Evolutionary conservation across 306 rosid genomes (phyloP), one percentile per base, ranked within the genome.

Genomic region (Vicia sativa): DNA sequence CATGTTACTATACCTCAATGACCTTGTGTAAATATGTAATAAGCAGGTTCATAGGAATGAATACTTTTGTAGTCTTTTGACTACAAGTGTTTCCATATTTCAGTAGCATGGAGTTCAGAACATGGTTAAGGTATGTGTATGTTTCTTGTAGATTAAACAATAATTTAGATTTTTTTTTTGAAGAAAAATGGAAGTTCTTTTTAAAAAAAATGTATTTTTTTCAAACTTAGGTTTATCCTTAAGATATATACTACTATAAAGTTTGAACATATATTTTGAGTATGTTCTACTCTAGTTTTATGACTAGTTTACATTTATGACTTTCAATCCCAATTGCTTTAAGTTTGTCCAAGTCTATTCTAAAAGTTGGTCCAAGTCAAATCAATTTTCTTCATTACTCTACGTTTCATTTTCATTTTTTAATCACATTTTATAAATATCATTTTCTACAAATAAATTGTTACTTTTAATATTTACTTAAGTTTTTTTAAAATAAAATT

Each of bases 321-420:
- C 6, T 60, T 59, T 1, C 13, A 65, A 52, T 21, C 7, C 21
- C 11, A 25, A 12, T 25, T 55, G 39, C 38, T 12, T 55, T 26
- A 55, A 28, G 39, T 26, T 28, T 28, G 39, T 55, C 62, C 37
- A 55, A 55, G 62, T 55, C 62, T 26, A 55, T 13, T 26, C 62
- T 26, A 26, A 55, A 26, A 16, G 63, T 19, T 71, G 26, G 82
- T 72, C 82, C 23, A 42, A 59, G 74, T 78, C 78, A 66, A 77
- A 65, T 60, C 21, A 59, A 26, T 49, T 11, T 41, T 65, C 41
- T 38, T 54, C 7, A 6, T 7, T 34, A 34, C 38, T 34, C 38
- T 34, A 34, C 2, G 38, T 34, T 34, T 34, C 38, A 7, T 34
- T 34, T 31, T 6, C 1, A 31, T 31, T 31, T 1, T 31, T 31